Conservation (phyloP, 768 basidiomycete species). For the Phaffia australis region DNA sequence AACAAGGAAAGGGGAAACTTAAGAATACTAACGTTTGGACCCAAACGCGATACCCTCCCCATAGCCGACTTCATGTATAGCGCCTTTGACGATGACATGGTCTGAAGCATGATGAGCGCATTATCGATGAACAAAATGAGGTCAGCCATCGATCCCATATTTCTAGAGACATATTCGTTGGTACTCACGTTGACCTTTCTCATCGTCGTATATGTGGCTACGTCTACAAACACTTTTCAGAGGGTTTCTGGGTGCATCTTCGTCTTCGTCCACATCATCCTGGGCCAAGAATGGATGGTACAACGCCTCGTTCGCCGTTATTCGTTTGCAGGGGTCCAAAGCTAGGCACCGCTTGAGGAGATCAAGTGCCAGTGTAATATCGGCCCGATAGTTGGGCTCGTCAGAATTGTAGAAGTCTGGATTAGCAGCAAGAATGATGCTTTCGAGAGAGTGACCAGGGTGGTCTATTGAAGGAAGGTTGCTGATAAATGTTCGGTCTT, state of each 20-base stretch:
- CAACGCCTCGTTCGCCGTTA: conserved; percentile 65
- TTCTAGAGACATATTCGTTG: neutral
- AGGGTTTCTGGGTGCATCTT: conserved; percentile 27
- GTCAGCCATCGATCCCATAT: neutral
- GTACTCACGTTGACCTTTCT: conserved; percentile 8
- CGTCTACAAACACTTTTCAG: conserved; percentile 11
- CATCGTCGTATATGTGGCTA: conserved; percentile 1
- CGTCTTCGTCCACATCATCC: conserved; percentile 42
- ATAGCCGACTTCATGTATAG: conserved; percentile 18
- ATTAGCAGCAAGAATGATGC: conserved; percentile 67
- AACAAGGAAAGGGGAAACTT: too few species aligned
- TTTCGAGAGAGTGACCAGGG: conserved; percentile 58
- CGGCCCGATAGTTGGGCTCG: conserved; percentile 43
- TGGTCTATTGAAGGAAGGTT: conserved; percentile 69
- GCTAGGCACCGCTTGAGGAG: conserved; percentile 63
- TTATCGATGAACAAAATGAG: neutral
- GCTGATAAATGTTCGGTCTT: conserved; percentile 81
- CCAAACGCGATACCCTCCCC: conserved; percentile 23
- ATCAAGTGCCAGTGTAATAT: conserved; percentile 59
- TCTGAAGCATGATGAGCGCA: conserved; percentile 2
- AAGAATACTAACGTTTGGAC: conserved; percentile 19
- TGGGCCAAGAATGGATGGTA: conserved; percentile 61
- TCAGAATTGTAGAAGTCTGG: conserved; percentile 44
- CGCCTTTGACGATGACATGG: conserved; percentile 10
- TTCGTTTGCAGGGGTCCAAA: conserved; percentile 63